These are phyloP conservation scores for Pseudocercospora crystallina DNA, from an alignment of 2,329 filamentous ascomycete species.

Conservation along the genomic window DNA sequence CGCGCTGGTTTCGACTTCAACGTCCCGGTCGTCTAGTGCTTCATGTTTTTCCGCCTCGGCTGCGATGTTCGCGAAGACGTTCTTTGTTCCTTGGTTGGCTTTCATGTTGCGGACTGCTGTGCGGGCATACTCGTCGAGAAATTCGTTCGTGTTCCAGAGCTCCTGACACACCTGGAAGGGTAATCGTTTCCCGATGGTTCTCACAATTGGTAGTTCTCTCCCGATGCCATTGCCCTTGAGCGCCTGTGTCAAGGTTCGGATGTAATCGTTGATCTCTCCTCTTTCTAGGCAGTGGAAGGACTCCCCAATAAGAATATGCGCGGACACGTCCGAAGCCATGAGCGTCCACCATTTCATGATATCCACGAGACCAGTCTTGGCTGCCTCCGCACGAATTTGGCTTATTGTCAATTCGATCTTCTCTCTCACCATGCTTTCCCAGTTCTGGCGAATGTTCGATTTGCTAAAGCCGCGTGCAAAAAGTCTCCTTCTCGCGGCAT, in stretches of 20 bases:
- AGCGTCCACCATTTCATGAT: constrained; percentile 44
- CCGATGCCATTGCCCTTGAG: constrained; percentile 35
- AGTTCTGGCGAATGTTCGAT: constrained; percentile 36
- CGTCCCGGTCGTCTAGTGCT: constrained; percentile 27
- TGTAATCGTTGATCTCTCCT: constrained; percentile 35
- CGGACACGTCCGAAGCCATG: constrained; percentile 42
- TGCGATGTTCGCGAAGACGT: constrained; percentile 30
- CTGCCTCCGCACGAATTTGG: constrained; percentile 32
- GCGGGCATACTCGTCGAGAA: constrained; percentile 25
- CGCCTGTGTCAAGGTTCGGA: constrained; percentile 31
- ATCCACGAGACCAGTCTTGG: constrained; percentile 37
- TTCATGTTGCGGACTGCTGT: constrained; percentile 30
- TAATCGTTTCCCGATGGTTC: constrained; percentile 24
- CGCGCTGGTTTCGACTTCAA: constrained; percentile 29
- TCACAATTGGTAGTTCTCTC: constrained; percentile 33
- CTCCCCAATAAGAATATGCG: constrained; percentile 42
- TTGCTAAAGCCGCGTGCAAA: constrained; percentile 40
- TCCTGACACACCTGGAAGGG: constrained; percentile 24
- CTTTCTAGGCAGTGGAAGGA: constrained; percentile 40
- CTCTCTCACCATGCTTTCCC: constrained; percentile 37
- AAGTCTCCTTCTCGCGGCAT: constrained; percentile 38
- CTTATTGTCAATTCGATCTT: constrained; percentile 36
- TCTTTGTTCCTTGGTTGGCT: constrained; percentile 16
- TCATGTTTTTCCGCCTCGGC: constrained; percentile 30
- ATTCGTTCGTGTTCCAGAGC: constrained; percentile 24